These are phyloP conservation scores for Mycosphaerelloides madeirae DNA, from an alignment of 2,329 filamentous ascomycete species.

Conservation along the genomic window DNA sequence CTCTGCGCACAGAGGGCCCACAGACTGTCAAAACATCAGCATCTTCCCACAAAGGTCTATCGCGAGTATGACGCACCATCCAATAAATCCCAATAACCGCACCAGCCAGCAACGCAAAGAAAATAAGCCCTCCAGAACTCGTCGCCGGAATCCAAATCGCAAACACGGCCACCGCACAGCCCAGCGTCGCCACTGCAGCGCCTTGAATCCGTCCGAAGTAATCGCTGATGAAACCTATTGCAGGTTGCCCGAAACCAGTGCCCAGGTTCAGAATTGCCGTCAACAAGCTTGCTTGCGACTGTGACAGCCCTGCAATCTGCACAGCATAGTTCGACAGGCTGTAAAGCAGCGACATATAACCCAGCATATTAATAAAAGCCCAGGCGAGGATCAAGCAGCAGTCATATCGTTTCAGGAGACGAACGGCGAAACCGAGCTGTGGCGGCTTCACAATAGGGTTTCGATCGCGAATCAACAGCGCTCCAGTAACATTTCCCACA, in stretches of 20 bases:
- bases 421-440: no score
- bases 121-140: constrained; percentile 39
- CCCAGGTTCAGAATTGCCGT: constrained; percentile 47
- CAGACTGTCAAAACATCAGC: constrained; percentile 31
- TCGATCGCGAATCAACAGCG: no score
- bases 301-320: constrained; percentile 37
- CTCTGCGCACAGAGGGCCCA: constrained; percentile 39
- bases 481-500: no score
- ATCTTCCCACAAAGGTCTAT: not conserved
- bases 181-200: constrained; percentile 38
- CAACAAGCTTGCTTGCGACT: constrained; percentile 37
- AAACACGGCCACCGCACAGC: constrained; percentile 38
- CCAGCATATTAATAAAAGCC: constrained; percentile 44
- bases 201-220: constrained; percentile 40
- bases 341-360: constrained; percentile 47
- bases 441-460: no score
- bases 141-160: constrained; percentile 46
- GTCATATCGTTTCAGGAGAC: no score
- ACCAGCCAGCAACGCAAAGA: constrained; percentile 43
- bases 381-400: constrained; percentile 38
- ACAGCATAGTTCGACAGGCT: constrained; percentile 45
- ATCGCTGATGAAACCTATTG: constrained; percentile 45
- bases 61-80: no score
- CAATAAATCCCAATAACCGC: constrained; percentile 47
- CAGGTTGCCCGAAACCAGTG: constrained; percentile 44